These are phyloP conservation scores for Hepatocystis sp. DNA, from an alignment of 169 alveolate genomes.

Conservation along the genomic window DNA sequence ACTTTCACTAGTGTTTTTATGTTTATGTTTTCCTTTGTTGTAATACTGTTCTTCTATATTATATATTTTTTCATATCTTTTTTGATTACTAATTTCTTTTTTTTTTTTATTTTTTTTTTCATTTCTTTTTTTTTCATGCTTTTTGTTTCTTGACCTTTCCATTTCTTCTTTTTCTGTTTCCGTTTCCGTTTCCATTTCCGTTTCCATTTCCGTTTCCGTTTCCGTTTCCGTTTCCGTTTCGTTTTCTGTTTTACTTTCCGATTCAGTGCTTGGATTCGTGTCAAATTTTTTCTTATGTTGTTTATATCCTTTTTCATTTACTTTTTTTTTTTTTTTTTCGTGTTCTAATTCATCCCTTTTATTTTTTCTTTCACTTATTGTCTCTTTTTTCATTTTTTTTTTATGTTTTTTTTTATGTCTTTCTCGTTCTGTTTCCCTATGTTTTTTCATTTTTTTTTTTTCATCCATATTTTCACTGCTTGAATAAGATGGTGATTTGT, in stretches of 20 bases:
- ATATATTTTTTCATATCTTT: too few relatives aligned
- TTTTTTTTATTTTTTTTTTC: too few relatives aligned
- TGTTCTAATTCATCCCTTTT: not conserved
- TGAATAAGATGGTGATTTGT: too few relatives aligned
- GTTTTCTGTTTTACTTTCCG: slow-evolving; percentile 11
- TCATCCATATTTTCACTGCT: slow-evolving; percentile 1
- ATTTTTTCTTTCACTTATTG: not conserved
- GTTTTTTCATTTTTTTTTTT: slow-evolving; percentile 4
- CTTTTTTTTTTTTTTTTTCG: slow-evolving; percentile 8
- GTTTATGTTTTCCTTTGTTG: too few relatives aligned
- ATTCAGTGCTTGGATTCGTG: too few relatives aligned
- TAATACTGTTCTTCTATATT: too few relatives aligned
- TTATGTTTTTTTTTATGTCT: not conserved
- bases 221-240: slow-evolving; percentile 10
- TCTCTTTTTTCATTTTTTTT: not conserved
- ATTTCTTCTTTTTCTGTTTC: slow-evolving; percentile 5
- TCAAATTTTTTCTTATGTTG: not conserved
- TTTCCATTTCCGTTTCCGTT: slow-evolving; percentile 6
- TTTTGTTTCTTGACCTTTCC: not conserved
- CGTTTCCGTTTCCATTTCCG: slow-evolving; percentile 4
- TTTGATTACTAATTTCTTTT: too few relatives aligned
- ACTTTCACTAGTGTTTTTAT: too few relatives aligned
- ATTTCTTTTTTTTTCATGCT: slow-evolving; percentile 13
- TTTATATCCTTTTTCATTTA: slow-evolving; percentile 1
- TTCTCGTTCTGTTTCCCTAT: slow-evolving; percentile 7